Evolutionary conservation across 1,284 basidiomycete genomes (phyloP).

Genomic region (Stereum hirsutum): DNA sequence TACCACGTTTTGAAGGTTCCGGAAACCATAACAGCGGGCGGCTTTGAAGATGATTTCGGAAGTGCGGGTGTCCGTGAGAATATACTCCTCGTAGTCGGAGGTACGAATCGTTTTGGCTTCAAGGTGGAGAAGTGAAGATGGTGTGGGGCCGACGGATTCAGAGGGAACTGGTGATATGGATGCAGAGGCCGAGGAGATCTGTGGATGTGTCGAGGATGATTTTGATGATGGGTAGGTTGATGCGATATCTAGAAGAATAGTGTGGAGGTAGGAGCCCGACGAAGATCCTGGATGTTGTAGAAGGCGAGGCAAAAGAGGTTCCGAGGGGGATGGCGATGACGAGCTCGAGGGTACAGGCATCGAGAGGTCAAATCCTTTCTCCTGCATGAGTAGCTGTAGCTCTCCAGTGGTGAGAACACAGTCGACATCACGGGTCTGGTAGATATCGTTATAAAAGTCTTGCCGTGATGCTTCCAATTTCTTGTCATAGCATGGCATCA

Average conservation of each 20-base stretch:
- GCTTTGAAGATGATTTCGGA: constrained; percentile 79
- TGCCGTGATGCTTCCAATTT: constrained; percentile 94
- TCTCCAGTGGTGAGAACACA: constrained; percentile 98
- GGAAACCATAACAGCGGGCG: constrained; percentile 94
- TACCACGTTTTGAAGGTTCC: constrained; percentile 96
- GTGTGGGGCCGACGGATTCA: too few relatives aligned
- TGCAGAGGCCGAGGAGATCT: constrained; percentile 41
- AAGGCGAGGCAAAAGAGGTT: constrained; percentile 52
- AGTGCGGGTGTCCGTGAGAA: constrained; percentile 30
- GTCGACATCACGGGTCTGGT: constrained; percentile 87
- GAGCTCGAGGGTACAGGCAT: constrained; percentile 26
- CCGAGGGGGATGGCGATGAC: constrained; percentile 4
- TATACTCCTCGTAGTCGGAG: constrained; percentile 59
- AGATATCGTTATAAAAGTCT: constrained; percentile 79
- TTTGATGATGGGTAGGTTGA: too few relatives aligned
- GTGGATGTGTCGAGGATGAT: constrained; percentile 36
- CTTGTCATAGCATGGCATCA: constrained; percentile 99
- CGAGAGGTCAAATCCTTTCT: constrained; percentile 75
- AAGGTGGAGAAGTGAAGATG: too few relatives aligned
- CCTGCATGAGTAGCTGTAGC: constrained; percentile 78
- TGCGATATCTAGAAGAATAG: constrained; percentile 55
- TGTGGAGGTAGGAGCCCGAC: constrained; percentile 92
- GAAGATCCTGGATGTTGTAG: constrained; percentile 77
- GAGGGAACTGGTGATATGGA: too few relatives aligned
- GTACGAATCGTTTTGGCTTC: constrained; percentile 56